Base-by-base conservation (phyloP, 768 basidiomycete genomes). In the Krasilnikovozyma curviuscula region DNA sequence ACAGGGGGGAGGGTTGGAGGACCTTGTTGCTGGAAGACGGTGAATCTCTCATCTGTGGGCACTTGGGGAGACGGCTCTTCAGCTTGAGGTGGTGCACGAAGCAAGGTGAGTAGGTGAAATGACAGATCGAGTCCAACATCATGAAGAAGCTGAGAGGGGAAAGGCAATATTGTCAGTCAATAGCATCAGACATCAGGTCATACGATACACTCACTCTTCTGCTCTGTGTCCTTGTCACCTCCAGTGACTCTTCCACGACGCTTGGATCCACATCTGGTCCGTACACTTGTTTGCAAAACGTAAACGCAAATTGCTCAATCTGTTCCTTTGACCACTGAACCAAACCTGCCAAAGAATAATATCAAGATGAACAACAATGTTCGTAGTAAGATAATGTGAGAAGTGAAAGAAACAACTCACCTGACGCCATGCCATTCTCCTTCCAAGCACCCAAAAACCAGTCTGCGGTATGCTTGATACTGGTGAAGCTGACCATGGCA, bases 361-460 rank as follows among this genome's bases (percentile, higher is more conserved):
- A 6, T 14, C n/a, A 28, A 2, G 41, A 14, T 7, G 23, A 7
- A 18, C 41, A 18, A 30, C 3, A 19, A 2, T 44, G 5, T 10
- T 8, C 5, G 7, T 1, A 7, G 32, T 12, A 10, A 44, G 35
- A 23, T 28, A 9, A 0, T 21, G 7, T n/a, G n/a, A 44, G 4
- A 2, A 50, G 21, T 18, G 2, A 30, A 14, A 18, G 8, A 16
- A 16, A 46, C 40, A 0, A 70, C 83, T 54, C 57, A 91, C 91
- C 74, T 49, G 85, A 89, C 0, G 91, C 81, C 53, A 83, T 83
- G 55, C 86, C 79, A 60, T 93, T 88, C 64, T 95, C 93, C 63
- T 80, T 83, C 66, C 93, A 98, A 48, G 85, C 88, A 1, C 81
- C 79, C 56, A 95, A 69, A 64, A 84, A 98, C 93, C 93, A 98